Base-by-base conservation (phyloP, 2,329 filamentous ascomycete genomes). In the Aspergillus sp. region DNA sequence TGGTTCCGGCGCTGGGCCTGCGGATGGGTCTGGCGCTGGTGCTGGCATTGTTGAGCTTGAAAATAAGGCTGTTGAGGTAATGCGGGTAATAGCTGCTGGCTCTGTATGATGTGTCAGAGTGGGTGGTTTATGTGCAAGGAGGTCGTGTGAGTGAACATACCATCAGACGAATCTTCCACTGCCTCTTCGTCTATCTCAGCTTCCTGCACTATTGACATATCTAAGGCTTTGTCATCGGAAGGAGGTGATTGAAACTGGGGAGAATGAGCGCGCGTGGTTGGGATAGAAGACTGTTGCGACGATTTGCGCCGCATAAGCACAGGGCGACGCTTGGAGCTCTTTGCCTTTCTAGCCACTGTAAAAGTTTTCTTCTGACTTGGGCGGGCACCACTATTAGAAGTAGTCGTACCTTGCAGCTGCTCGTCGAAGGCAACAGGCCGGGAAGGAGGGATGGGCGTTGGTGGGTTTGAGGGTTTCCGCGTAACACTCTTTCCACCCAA, bases 231-330 rank as follows among this genome's bases (percentile, higher is more conserved):
- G 19, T 58, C 48, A 6, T 49, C 14, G 23, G 43, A 33, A 4
- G 46, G 43, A 33, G 52, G 43, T 24, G 51, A 50, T 8, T 40
- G 33, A 15, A 31, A 33, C 1, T n/a, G 58, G 4, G 58, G 59
- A 17, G 62, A 65, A 43, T 61, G 58, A 19, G 44, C 49, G 21
- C 57, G 61, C 7, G 54, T 61, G 24, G 55, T 58, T 35, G 52
- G 58, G 15, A 54, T 46, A n/a, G 68, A 67, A 8, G 68, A 64
- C 15, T 67, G 57, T 55, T 75, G 73, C 5, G 73, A 73, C 7
- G 73, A 75, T 58, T 72, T 75, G 57, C 72, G 70, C 35, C 73
- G 70, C 51, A 66, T 64, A 12, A 72, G 58, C 3, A 70, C 65
- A 6, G 73, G 70, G 14, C 72, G 71, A 48, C 68, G 70, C 55